Base-by-base conservation (phyloP, 2,329 filamentous ascomycete species). In the Diaporthe vaccinii region DNA sequence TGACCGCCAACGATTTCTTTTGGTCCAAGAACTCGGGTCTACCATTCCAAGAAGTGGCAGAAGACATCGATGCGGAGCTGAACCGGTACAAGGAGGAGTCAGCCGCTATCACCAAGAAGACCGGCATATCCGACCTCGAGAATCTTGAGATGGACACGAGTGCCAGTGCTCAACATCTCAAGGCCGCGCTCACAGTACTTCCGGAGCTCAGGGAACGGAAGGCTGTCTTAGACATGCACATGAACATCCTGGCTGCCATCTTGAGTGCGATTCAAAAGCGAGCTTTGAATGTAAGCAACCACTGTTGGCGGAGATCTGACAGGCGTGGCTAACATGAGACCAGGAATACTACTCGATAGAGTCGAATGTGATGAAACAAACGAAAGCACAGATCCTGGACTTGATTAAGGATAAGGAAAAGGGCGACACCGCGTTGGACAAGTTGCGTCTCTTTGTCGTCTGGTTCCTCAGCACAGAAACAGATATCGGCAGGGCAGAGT, bases 21-120 rank as follows among this genome's bases (percentile, higher is more conserved):
- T 99, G 97, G 97, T 91, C 93, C 76, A 95, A 95, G 82, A 98
- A 99, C 82, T 95, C 97, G 1, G 91, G 94, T 10, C 89, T 95
- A 28, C 96, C 97, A 2, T 98, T 99, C 80, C 97, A 76, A 41
- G 74, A 77, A 69, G 76, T 77, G n/a, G 76, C 74, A 53, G 76
- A 77, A 70, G 76, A 77, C 61, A 76, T 98, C 76, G 96, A 98
- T 82, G 92, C 93, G 14, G 96, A 99, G 82, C 89, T 98, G 82
- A 96, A 94, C 72, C 93, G 95, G 78, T 99, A 98, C 85, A 98
- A 98, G 84, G 95, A 98, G 78, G 97, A 99, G 80, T 96, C 96
- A 2, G 94, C 93, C 72, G 95, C 98, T 28, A 94, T 99, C 75
- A 99, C 96, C 1, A 97, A 94, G 83, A 98, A 98, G 86, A 98